Evolutionary conservation across 306 rosid genomes (phyloP).

Genomic region (Datisca glomerata): DNA sequence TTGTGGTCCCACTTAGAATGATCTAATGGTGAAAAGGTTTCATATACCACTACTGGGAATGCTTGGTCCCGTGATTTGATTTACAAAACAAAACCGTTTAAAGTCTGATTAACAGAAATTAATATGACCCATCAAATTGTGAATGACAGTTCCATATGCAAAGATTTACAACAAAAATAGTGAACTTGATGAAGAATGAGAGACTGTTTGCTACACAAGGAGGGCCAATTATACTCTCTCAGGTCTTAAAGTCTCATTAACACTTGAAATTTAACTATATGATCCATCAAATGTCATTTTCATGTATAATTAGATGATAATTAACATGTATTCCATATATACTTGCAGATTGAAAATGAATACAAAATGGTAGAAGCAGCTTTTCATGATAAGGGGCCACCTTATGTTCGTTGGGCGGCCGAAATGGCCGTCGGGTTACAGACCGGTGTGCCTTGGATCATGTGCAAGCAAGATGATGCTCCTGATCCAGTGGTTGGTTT

Average conservation of each 20-base stretch:
- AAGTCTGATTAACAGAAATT: too few species aligned
- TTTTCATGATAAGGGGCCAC: constrained; percentile 60
- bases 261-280: too few species aligned
- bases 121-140: too few species aligned
- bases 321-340: too few species aligned
- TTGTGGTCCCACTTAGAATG: too few species aligned
- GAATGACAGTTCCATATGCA: constrained; percentile 60
- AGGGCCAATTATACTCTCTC: constrained; percentile 81
- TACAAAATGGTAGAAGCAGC: constrained; percentile 69
- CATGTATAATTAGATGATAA: constrained; percentile 7
- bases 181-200: constrained; percentile 58
- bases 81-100: too few species aligned
- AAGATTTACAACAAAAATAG: constrained; percentile 56
- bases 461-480: constrained; percentile 99
- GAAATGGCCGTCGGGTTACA: constrained; percentile 80
- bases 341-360: constrained; percentile 88
- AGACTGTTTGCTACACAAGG: constrained; percentile 73
- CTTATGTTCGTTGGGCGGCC: constrained; percentile 91
- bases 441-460: constrained; percentile 97
- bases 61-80: too few species aligned
- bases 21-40: too few species aligned
- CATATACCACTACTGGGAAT: too few species aligned
- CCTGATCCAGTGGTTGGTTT: constrained; percentile 92
- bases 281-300: too few species aligned
- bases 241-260: too few species aligned